Evolutionary conservation across 192 early-diverging fungal genomes (phyloP), one percentile per base, ranked within the genome.

Genomic region (Coemansia interrupta): DNA sequence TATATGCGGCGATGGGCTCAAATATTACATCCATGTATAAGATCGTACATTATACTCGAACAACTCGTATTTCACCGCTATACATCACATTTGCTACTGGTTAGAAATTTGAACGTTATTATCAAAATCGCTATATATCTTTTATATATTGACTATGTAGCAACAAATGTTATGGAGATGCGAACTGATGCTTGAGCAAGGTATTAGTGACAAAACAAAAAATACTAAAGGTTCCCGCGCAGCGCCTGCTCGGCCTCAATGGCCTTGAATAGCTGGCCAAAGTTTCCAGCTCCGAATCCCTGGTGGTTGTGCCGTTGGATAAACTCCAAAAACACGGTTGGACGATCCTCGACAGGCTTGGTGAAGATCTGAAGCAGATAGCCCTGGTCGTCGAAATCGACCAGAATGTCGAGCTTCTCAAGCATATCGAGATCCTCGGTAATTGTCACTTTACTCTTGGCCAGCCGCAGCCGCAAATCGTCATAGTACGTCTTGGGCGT

Each of bases 241-340:
- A 87, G 81, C 4, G 83, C 90, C 78, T 98, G 96, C 83, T 98
- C 96, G 39, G 81, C 74, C 83, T 98, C 96, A 57, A 98, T 87
- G 42, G 90, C 87, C 81, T 94, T 94, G 79, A 98, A 98, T 50
- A 98, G 82, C 57, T 91, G 90, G 87, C 93, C 91, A 83, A 98
- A 96, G 84, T 98, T 98, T 50, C 95, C 95, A 44, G 93, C 93
- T 55, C 94, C 95, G 71, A 96, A 96, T 28, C 91, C 92, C 73
- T 89, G 80, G 74, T 95, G 91, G 67, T 93, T 92, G 45, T 87
- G 86, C 38, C 94, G 89, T 76, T 98, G 96, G 68, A 97, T 98
- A 67, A 98, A 89, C 74, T 98, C 96, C 61, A 97, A 83, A 62
- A 97, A 98, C 28, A 98, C 81, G 4, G 96, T 98, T 3, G 96